Percentiles rank a stretch among this genome's conserved stretches.
Evolutionary conservation across 78 protist genomes (phyloP).

Genomic region (Dictyostelium capitatum): DNA sequence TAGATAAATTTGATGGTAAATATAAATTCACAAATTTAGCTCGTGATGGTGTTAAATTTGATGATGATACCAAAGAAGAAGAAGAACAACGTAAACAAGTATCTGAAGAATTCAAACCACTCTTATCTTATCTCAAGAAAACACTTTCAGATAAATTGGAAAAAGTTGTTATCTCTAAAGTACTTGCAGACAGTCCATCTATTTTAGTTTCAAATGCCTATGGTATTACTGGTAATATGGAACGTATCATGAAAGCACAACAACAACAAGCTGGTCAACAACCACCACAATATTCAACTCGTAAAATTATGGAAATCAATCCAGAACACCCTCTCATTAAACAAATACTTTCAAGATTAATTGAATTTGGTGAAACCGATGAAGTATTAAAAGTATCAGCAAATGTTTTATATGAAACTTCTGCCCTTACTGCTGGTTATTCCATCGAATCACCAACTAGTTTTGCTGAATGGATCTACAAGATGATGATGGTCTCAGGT

Average conservation of each 20-base stretch:
- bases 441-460: slow-evolving; percentile 82
- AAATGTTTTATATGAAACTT: slow-evolving; percentile 90
- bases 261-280: slow-evolving; percentile 51
- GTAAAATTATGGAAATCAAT: slow-evolving; percentile 94
- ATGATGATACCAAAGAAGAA: slow-evolving; percentile 57
- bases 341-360: slow-evolving; percentile 13
- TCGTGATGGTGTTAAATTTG: slow-evolving; percentile 94
- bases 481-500: slow-evolving; percentile 73
- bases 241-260: slow-evolving; percentile 96
- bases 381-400: slow-evolving; percentile 83
- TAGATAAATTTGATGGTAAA: slow-evolving; percentile 89
- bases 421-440: slow-evolving; percentile 91
- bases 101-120: slow-evolving; percentile 86
- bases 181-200: slow-evolving; percentile 91
- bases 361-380: slow-evolving; percentile 78
- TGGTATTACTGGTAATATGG: slow-evolving; percentile 98
- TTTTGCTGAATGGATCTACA: slow-evolving; percentile 87
- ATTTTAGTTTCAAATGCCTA: slow-evolving; percentile 88
- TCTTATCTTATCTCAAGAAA: slow-evolving; percentile 83
- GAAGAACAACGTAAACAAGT: slow-evolving; percentile 77
- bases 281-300: slow-evolving; percentile 31
- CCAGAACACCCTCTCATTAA: slow-evolving; percentile 93
- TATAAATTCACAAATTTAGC: slow-evolving; percentile 91
- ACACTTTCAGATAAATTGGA: slow-evolving; percentile 77
- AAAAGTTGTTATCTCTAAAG: slow-evolving; percentile 88